Conservation (phyloP, 495 filamentous ascomycete species). For the Cudoniella acicularis region DNA sequence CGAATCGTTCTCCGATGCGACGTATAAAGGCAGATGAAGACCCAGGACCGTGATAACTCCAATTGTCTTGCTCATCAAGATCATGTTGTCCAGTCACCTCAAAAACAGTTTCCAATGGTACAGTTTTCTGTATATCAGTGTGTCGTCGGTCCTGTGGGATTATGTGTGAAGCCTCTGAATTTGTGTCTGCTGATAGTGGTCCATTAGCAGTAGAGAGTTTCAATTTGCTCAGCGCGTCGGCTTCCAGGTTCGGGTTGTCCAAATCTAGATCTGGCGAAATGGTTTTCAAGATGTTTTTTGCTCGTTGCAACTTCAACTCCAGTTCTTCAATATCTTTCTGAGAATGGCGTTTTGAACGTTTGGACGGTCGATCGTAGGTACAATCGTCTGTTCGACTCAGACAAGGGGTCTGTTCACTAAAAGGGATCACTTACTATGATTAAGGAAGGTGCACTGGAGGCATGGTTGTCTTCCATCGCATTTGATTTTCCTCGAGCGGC, state of each 20-base stretch:
- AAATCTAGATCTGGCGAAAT: constrained; percentile 64
- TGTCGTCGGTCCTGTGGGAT: background rate
- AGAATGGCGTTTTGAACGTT: constrained; percentile 68
- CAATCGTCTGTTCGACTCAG: constrained; percentile 43
- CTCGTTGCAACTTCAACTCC: constrained; percentile 61
- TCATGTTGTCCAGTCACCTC: constrained; percentile 66
- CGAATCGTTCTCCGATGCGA: constrained; percentile 62
- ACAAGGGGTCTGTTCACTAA: background rate
- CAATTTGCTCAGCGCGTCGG: constrained; percentile 17
- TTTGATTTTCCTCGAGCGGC: constrained; percentile 77
- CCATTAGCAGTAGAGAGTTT: constrained; percentile 5
- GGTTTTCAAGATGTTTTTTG: constrained; percentile 57
- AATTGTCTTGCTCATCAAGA: constrained; percentile 68
- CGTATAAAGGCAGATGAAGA: constrained; percentile 67
- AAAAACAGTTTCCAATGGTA: constrained; percentile 71
- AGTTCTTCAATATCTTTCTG: constrained; percentile 72
- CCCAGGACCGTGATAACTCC: constrained; percentile 70
- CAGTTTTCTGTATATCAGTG: constrained; percentile 42
- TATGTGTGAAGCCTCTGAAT: background rate
- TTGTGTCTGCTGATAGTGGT: background rate
- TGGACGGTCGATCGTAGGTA: constrained; percentile 76
- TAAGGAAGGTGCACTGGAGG: constrained; percentile 76
- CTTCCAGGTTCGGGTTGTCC: constrained; percentile 60
- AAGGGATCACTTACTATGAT: constrained; percentile 58
- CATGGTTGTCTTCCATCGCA: constrained; percentile 80